Conservation (phyloP, 1,284 basidiomycete genomes). For the Fomitopsis pinicola region DNA sequence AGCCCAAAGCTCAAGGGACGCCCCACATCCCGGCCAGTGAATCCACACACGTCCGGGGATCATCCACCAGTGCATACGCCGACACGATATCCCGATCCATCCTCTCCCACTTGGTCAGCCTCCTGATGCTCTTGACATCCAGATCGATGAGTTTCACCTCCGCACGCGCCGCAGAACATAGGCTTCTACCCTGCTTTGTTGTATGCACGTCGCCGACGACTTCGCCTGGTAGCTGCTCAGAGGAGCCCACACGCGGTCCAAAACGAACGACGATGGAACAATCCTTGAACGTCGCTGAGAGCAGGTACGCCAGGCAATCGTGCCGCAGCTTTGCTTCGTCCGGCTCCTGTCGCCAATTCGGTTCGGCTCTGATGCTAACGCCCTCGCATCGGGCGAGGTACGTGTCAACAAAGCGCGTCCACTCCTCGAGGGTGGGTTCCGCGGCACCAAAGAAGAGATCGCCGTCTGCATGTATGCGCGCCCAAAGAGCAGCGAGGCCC, state of each 20-base stretch:
- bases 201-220: not conserved
- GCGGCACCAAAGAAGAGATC: conserved; percentile 10
- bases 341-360: conserved; percentile 24
- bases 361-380: conserved; percentile 24
- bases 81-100: conserved; percentile 69
- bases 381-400: conserved; percentile 37
- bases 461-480: conserved; percentile 16
- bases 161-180: not conserved
- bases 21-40: not conserved
- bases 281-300: conserved; percentile 95
- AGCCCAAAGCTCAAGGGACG: not conserved
- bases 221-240: not conserved
- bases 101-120: conserved; percentile 68
- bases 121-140: conserved; percentile 73
- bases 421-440: conserved; percentile 24
- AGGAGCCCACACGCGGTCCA: too few species aligned
- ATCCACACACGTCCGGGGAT: conserved; percentile 13
- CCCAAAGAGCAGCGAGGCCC: conserved; percentile 56
- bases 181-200: not conserved
- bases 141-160: conserved; percentile 78
- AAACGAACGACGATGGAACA: conserved; percentile 79
- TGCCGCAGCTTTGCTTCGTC: conserved; percentile 39
- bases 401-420: conserved; percentile 29
- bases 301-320: conserved; percentile 70
- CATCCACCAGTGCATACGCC: conserved; percentile 33